Conservation (phyloP, 495 filamentous ascomycete species). For the Penicillium daleae region DNA sequence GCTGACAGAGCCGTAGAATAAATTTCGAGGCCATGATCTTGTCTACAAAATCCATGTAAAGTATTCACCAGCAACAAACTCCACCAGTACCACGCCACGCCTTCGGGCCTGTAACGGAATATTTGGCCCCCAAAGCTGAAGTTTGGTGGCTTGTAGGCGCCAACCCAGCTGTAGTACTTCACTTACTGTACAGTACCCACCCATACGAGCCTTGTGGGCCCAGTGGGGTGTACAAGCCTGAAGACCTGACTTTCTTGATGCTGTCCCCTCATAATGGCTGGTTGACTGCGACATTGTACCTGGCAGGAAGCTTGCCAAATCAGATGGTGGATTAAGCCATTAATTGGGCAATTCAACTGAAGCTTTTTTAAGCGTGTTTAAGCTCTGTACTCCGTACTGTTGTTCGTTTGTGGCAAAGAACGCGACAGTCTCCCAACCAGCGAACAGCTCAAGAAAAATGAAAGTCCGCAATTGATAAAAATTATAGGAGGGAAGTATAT, state of each 20-base stretch:
- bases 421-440: too few species aligned
- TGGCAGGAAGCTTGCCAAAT: not conserved
- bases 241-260: not conserved
- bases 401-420: too few species aligned
- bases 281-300: not conserved
- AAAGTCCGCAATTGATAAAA: not conserved
- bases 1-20: not conserved
- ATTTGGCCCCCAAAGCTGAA: conserved; percentile 14
- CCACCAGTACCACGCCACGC: not conserved
- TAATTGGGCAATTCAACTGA: not conserved
- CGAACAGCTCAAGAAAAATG: not conserved
- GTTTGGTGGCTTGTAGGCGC: not conserved
- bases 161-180: not conserved
- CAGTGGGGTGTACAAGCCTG: not conserved
- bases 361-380: not conserved
- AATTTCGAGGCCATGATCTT: too few species aligned
- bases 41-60: too few species aligned
- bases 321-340: not conserved
- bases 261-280: not conserved
- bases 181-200: not conserved
- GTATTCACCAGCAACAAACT: too few species aligned
- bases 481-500: not conserved
- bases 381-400: too few species aligned
- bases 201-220: not conserved
- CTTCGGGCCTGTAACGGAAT: not conserved